These are phyloP conservation scores for Nyssa sinensis DNA, from an alignment of 148 eudicot genomes.

Conservation along the genomic window DNA sequence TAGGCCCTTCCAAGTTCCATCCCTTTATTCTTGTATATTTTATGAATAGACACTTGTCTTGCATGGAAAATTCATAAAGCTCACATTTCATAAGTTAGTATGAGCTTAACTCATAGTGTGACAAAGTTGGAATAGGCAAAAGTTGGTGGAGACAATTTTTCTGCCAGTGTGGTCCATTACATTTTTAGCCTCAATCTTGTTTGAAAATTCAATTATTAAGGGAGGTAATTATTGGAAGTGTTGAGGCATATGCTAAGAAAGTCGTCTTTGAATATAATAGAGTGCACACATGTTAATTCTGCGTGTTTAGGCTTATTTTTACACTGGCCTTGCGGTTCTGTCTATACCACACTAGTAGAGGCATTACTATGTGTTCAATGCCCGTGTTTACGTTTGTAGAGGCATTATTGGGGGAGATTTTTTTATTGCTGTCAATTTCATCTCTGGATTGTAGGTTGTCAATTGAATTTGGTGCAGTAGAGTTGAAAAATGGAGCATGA, in stretches of 20 bases:
- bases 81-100: background rate
- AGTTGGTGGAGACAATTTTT: background rate
- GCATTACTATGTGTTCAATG: background rate
- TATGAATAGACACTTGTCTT: background rate
- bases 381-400: background rate
- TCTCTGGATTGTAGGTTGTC: background rate
- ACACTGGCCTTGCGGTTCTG: background rate
- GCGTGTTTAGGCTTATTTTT: background rate
- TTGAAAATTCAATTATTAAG: background rate
- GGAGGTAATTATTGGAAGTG: background rate
- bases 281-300: background rate
- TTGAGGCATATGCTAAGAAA: background rate
- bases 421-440: background rate
- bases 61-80: background rate
- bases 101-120: background rate
- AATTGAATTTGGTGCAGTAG: constrained; percentile 22
- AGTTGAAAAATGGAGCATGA: constrained; percentile 54
- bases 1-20: background rate
- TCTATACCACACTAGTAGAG: background rate
- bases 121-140: background rate
- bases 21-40: background rate
- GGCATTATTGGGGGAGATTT: background rate
- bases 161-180: background rate
- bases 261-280: background rate
- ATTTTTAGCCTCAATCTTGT: background rate